A percentile compares a stretch with the other conserved stretches of the same genome.
phyloP scores from a whole-genome alignment of 2,329 filamentous ascomycete species.

The Ophidiomyces ophidiicola region DNA sequence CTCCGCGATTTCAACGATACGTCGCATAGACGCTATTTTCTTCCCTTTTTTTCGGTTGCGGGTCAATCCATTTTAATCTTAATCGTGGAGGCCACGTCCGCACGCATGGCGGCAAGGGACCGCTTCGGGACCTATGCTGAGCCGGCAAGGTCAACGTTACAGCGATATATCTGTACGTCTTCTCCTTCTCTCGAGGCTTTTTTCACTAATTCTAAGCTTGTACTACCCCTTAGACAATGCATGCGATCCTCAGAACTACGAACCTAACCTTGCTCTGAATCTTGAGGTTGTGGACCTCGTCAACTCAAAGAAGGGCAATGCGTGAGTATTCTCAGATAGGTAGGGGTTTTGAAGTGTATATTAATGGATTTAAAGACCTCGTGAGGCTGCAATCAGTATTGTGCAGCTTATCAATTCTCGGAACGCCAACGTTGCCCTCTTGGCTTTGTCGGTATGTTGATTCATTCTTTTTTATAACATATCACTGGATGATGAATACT shows the following conservation, averaged over 20 bases:
- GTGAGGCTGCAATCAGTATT: conserved; percentile 86
- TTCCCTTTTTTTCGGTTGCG: not conserved
- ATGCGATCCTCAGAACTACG: conserved; percentile 93
- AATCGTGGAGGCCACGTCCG: conserved; percentile 84
- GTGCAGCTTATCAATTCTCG: conserved; percentile 93
- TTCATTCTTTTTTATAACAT: not conserved
- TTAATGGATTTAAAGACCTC: conserved; percentile 46
- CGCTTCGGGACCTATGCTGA: conserved; percentile 76
- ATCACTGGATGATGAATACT: conserved; percentile 1
- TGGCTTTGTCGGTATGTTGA: conserved; percentile 58
- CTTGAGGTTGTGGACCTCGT: conserved; percentile 94
- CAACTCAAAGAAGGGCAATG: conserved; percentile 92
- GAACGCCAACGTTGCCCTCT: conserved; percentile 85
- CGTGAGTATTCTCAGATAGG: conserved; percentile 37
- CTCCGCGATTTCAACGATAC: not conserved
- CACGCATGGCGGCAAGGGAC: conserved; percentile 87
- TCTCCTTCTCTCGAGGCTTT: not conserved
- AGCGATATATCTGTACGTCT: conserved; percentile 69
- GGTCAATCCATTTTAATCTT: conserved; percentile 6
- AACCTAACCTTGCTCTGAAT: conserved; percentile 90
- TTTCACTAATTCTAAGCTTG: not conserved
- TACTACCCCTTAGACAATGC: conserved; percentile 53
- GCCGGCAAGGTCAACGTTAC: conserved; percentile 70
- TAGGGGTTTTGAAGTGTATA: conserved; percentile 1
- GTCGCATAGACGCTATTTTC: conserved; percentile 1